Evolutionary conservation across 1,139 yeast species (phyloP), one percentile per base, ranked within the genome.

Genomic region (Trichomonascaceae sp.): DNA sequence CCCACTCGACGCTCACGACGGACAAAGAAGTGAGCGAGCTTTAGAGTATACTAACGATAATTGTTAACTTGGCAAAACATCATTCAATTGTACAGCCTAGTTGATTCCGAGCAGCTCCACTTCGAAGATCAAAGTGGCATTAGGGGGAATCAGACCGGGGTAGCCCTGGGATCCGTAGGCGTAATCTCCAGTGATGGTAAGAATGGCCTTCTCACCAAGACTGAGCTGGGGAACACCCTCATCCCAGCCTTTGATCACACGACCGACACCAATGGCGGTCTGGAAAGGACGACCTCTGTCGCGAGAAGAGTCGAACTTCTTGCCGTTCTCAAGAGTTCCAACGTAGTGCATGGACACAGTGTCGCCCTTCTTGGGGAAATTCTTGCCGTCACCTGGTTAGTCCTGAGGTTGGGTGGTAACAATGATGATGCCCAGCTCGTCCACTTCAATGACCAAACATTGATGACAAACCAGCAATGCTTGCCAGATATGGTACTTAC

Each of bases 171-270:
- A 69, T 43, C 96, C 96, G 63, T 89, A 89, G 46, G 93, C 98
- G 61, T 82, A 79, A 51, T 79, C 76, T 42, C 94, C 89, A 48
- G 96, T 93, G 51, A 87, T 84, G 50, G 92, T 84, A 57, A 89
- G 68, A 56, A 78, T 71, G 37, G 96, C 93, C 66, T 78, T 79
- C 61, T 92, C 84, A 48, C 97, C 97, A 39, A 85, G 70, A 38
- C 93, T 79, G 60, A 89, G 71, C 61, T 84, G 76, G 39, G 93
- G 94, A 56, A 84, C 81, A 43, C 79, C 93, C 54, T 74, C 80
- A 57, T 87, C 97, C 97, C 97, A 87, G 44, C 97, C 97, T 52
- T 74, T 71, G 63, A 87, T 87, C 45, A 87, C 96, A 64, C 80
- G 93, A 42, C 97, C 96, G 47, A 81, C 93, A 57, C 97, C 97